These are phyloP conservation scores for Leccinum uliginosum DNA, from an alignment of 768 basidiomycete genomes.

Conservation along the genomic window DNA sequence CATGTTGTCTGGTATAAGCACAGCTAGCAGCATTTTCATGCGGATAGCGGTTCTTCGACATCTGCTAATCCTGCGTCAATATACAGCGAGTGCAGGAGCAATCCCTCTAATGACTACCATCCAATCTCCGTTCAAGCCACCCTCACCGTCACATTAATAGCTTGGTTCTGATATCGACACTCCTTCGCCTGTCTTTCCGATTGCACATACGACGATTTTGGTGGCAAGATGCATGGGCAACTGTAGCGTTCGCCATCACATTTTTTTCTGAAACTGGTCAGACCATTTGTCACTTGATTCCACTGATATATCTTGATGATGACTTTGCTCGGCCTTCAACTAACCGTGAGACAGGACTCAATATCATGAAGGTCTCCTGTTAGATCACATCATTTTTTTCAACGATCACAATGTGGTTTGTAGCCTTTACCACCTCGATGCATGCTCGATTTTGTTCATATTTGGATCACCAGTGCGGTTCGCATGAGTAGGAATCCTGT, in stretches of 20 bases:
- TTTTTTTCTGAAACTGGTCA: neutral
- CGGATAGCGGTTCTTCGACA: too few species aligned
- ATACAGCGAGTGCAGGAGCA: neutral
- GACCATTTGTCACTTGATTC: neutral
- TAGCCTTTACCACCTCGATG: neutral
- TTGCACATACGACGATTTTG: slow-evolving; percentile 14
- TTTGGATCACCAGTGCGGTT: neutral
- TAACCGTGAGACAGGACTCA: neutral
- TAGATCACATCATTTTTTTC: neutral
- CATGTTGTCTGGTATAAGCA: too few species aligned
- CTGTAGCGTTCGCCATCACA: neutral
- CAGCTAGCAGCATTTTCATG: too few species aligned
- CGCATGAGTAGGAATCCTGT: neutral
- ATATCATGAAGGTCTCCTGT: neutral
- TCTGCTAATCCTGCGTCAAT: neutral
- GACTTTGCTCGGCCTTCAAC: neutral
- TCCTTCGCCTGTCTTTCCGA: slow-evolving; percentile 14
- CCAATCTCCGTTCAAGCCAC: slow-evolving; percentile 1
- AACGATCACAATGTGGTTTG: neutral
- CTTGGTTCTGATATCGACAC: slow-evolving; percentile 6
- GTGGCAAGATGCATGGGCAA: slow-evolving; percentile 12
- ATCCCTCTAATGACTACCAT: neutral
- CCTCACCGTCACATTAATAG: neutral
- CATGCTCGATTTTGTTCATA: too few species aligned
- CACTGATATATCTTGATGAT: neutral